Percentiles rank a stretch among this genome's conserved stretches.
Evolutionary conservation across 768 basidiomycete species (phyloP).

Genomic region (Trametes villosa): DNA sequence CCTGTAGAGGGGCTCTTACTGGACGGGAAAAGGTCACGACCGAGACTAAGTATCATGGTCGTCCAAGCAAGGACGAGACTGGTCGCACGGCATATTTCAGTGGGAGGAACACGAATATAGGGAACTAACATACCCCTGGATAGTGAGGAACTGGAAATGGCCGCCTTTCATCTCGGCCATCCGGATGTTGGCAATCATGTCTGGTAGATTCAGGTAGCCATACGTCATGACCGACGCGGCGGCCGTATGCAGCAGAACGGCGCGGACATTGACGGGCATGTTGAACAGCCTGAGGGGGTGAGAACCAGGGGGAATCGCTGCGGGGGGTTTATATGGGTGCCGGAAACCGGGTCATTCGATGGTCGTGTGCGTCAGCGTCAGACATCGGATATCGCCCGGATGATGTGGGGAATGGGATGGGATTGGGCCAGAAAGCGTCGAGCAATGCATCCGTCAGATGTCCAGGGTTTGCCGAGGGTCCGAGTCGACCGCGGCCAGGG

Average conservation of each 20-base stretch:
- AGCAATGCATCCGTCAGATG: too few relatives aligned
- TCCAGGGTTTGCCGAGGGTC: too few relatives aligned
- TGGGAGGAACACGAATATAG: not conserved
- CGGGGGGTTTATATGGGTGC: not conserved
- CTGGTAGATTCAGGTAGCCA: conserved; percentile 36
- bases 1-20: not conserved
- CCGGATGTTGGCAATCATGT: conserved; percentile 29
- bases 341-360: too few relatives aligned
- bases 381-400: not conserved
- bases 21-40: conserved; percentile 44
- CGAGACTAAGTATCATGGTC: conserved; percentile 45
- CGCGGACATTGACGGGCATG: conserved; percentile 16
- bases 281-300: not conserved
- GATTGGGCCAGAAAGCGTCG: too few relatives aligned
- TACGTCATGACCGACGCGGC: conserved; percentile 42
- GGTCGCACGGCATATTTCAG: not conserved
- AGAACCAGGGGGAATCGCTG: too few relatives aligned
- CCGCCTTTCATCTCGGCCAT: conserved; percentile 60
- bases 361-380: not conserved
- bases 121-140: conserved; percentile 61
- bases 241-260: conserved; percentile 37
- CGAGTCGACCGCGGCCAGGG: too few relatives aligned
- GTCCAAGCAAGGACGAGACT: conserved; percentile 44
- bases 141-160: conserved; percentile 74
- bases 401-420: too few relatives aligned